These are phyloP conservation scores for Zygnema cylindricum DNA, from an alignment of 139 green algal species.

Conservation along the genomic window DNA sequence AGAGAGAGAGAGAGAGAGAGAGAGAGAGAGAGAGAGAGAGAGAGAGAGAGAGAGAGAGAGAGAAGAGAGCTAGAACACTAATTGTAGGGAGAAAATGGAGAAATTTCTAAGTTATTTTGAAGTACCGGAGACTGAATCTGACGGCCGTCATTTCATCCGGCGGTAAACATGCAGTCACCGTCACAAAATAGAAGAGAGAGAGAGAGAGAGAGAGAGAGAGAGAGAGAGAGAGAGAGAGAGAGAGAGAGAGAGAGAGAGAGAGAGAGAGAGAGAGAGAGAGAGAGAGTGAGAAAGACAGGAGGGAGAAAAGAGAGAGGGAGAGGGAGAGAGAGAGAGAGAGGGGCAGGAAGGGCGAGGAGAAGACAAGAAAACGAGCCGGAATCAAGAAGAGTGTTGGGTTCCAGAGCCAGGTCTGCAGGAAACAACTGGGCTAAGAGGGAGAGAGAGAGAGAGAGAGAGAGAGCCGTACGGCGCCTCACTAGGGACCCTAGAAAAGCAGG, in stretches of 20 bases:
- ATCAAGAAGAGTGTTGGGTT: neutral
- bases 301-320: neutral
- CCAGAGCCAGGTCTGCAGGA: neutral
- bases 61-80: neutral
- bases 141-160: too few species aligned
- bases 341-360: neutral
- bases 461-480: neutral
- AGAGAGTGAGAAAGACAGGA: neutral
- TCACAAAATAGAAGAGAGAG: neutral
- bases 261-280: neutral
- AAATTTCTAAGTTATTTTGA: too few species aligned
- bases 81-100: neutral
- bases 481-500: too few species aligned
- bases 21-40: neutral
- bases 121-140: too few species aligned
- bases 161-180: too few species aligned
- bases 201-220: neutral
- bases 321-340: neutral
- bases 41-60: slow-evolving; percentile 10
- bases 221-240: neutral
- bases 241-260: neutral
- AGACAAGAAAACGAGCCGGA: neutral
- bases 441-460: slow-evolving; percentile 1
- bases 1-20: neutral
- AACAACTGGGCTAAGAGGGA: neutral